Conservation (phyloP, 371 early-diverging fungal genomes). For the Neoconidiobolus thromboides region DNA sequence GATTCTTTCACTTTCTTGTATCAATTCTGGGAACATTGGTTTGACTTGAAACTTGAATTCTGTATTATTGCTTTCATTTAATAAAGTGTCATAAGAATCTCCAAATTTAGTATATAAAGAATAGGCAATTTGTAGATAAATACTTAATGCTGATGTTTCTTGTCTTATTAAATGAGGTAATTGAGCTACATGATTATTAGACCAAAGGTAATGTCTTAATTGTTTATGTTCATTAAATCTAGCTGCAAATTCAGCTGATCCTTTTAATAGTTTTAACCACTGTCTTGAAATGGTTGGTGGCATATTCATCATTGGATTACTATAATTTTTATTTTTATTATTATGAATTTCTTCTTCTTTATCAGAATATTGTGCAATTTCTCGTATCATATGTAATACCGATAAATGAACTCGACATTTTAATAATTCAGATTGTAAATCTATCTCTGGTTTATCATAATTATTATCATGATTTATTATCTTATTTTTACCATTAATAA, state of each 20-base stretch:
- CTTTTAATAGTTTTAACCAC: conserved; percentile 48
- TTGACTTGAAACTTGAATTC: no score
- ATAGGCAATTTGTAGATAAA: conserved; percentile 19
- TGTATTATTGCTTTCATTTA: no score
- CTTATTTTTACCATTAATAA: background rate
- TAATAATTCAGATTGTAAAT: conserved; percentile 18
- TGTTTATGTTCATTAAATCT: conserved; percentile 56
- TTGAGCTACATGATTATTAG: conserved; percentile 58
- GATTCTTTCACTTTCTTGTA: no score
- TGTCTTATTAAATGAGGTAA: conserved; percentile 67
- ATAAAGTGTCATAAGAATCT: conserved; percentile 11
- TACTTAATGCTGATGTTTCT: conserved; percentile 25
- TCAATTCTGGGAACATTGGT: no score
- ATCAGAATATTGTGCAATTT: conserved; percentile 12
- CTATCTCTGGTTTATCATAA: conserved; percentile 9
- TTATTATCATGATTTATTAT: background rate
- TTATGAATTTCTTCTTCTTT: conserved; percentile 6
- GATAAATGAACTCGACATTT: conserved; percentile 22
- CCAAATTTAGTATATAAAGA: conserved; percentile 20
- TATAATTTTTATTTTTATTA: conserved; percentile 9
- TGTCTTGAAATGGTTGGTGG: conserved; percentile 18
- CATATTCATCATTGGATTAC: conserved; percentile 12
- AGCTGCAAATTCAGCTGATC: conserved; percentile 55
- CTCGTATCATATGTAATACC: conserved; percentile 20
- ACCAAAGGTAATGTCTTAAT: conserved; percentile 50